Evolutionary conservation across 768 basidiomycete genomes (phyloP).

Genomic region (Russula compacta): DNA sequence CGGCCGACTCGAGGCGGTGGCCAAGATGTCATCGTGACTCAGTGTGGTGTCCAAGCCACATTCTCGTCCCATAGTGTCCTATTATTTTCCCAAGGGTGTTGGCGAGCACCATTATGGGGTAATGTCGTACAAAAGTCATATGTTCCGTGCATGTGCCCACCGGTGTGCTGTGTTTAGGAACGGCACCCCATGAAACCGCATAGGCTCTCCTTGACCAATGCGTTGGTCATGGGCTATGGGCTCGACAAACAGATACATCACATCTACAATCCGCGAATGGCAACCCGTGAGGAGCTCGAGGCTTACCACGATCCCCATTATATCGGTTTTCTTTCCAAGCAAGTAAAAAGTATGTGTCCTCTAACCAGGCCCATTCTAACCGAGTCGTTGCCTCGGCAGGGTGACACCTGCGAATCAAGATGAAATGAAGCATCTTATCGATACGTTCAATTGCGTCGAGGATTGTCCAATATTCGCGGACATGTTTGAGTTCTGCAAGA

Average conservation of each 20-base stretch:
- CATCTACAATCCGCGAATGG: constrained; percentile 81
- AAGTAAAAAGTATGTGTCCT: constrained; percentile 23
- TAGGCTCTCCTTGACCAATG: constrained; percentile 89
- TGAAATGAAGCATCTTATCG: constrained; percentile 68
- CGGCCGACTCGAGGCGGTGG: not conserved
- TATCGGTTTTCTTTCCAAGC: constrained; percentile 91
- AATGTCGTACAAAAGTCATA: constrained; percentile 15
- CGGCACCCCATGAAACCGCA: constrained; percentile 99
- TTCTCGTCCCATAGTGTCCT: constrained; percentile 85
- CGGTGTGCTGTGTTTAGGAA: constrained; percentile 46
- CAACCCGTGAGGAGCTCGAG: constrained; percentile 83
- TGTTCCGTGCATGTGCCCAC: constrained; percentile 7
- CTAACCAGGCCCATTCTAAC: not conserved
- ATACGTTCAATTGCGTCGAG: constrained; percentile 89
- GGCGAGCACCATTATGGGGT: constrained; percentile 97
- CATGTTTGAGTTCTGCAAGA: constrained; percentile 87
- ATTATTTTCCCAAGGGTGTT: constrained; percentile 90
- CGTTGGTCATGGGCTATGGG: constrained; percentile 92
- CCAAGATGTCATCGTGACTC: not conserved
- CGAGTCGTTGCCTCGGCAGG: constrained; percentile 32
- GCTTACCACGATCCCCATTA: constrained; percentile 93
- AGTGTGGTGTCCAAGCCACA: constrained; percentile 42
- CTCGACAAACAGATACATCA: constrained; percentile 91
- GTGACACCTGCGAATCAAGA: constrained; percentile 71
- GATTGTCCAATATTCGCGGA: constrained; percentile 96